Conservation (phyloP, 768 basidiomycete species). For the Termitomyces bulborhizus region DNA sequence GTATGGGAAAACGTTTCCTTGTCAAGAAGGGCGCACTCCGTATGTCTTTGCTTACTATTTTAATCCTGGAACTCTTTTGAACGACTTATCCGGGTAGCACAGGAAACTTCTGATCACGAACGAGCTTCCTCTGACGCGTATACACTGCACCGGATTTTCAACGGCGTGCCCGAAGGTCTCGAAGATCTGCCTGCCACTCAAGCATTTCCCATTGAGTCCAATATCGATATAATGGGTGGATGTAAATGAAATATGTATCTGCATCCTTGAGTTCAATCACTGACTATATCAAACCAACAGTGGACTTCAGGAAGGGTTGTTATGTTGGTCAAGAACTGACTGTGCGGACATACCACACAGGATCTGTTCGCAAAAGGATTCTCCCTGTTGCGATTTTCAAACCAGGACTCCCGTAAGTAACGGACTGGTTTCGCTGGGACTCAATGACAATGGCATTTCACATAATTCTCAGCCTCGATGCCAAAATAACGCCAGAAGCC, state of each 20-base stretch:
- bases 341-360: constrained; percentile 94
- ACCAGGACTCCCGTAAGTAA: constrained; percentile 26
- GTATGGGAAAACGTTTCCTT: constrained; percentile 74
- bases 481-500: constrained; percentile 10
- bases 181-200: constrained; percentile 70
- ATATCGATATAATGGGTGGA: constrained; percentile 92
- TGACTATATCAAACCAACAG: constrained; percentile 25
- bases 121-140: constrained; percentile 51
- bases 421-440: neutral
- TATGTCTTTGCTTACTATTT: constrained; percentile 34
- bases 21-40: constrained; percentile 66
- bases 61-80: neutral
- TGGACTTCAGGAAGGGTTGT: constrained; percentile 97
- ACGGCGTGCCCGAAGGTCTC: constrained; percentile 85
- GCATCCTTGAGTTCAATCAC: neutral
- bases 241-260: constrained; percentile 40
- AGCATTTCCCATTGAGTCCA: constrained; percentile 91
- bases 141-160: constrained; percentile 68
- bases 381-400: constrained; percentile 65
- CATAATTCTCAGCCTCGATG: constrained; percentile 8
- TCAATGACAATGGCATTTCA: neutral
- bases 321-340: constrained; percentile 98
- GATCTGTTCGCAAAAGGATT: constrained; percentile 84
- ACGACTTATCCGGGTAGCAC: constrained; percentile 29
- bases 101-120: constrained; percentile 53